These are phyloP conservation scores for Dactylellina leptospora DNA, from an alignment of 2,329 filamentous ascomycete genomes.

Conservation along the genomic window DNA sequence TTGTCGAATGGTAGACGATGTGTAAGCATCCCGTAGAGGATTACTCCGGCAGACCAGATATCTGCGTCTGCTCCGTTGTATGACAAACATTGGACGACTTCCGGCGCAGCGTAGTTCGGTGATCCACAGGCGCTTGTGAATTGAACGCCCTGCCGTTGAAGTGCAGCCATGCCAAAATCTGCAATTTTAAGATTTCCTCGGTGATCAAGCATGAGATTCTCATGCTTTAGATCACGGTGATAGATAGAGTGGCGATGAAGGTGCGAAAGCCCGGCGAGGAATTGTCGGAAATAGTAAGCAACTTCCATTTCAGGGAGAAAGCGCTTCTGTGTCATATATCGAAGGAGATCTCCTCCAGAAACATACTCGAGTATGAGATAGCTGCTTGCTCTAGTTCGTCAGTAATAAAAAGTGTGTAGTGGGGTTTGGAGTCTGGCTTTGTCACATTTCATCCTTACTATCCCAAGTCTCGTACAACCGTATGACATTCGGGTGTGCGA, in stretches of 20 bases:
- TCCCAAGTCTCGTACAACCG: slow-evolving; percentile 97
- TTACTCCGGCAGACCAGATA: slow-evolving; percentile 92
- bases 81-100: slow-evolving; percentile 78
- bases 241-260: slow-evolving; percentile 95
- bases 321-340: slow-evolving; percentile 79
- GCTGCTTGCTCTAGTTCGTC: slow-evolving; percentile 62
- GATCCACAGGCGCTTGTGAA: slow-evolving; percentile 93
- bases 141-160: slow-evolving; percentile 80
- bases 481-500: slow-evolving; percentile 94
- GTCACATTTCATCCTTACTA: slow-evolving; percentile 91
- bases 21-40: slow-evolving; percentile 85
- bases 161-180: slow-evolving; percentile 96
- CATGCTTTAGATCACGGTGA: slow-evolving; percentile 93
- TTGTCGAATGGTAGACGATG: slow-evolving; percentile 85
- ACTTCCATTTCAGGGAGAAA: slow-evolving; percentile 81
- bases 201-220: slow-evolving; percentile 88
- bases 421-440: no score
- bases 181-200: slow-evolving; percentile 86
- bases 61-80: slow-evolving; percentile 89
- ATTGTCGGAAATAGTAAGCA: slow-evolving; percentile 87
- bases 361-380: slow-evolving; percentile 96
- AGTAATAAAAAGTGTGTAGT: no score
- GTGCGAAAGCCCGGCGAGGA: slow-evolving; percentile 89
- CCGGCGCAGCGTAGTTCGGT: slow-evolving; percentile 94
- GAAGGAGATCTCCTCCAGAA: slow-evolving; percentile 83